These are phyloP conservation scores for Auxenochlorella pyrenoidosa DNA, from an alignment of 139 green algal species.

Conservation along the genomic window DNA sequence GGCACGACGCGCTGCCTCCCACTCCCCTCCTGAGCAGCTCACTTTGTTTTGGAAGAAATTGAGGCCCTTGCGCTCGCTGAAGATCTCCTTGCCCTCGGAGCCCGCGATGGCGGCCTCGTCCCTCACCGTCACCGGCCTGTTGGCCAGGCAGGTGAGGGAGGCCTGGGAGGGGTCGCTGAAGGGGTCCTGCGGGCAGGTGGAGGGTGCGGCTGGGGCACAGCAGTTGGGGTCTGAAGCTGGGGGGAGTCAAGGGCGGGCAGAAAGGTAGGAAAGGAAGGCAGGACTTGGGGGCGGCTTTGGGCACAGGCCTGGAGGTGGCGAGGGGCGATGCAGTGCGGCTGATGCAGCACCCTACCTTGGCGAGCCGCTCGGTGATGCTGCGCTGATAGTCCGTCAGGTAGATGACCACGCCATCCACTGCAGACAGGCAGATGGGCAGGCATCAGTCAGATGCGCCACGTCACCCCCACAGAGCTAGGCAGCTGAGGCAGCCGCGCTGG, in stretches of 20 bases:
- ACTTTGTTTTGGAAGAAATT: constrained; percentile 79
- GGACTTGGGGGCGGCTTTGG: neutral
- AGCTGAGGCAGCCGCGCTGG: no score
- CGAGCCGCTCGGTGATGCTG: constrained; percentile 80
- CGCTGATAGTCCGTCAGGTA: constrained; percentile 89
- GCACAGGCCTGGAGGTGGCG: no score
- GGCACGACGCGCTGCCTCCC: no score
- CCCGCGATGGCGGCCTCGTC: constrained; percentile 34
- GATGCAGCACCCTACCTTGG: no score
- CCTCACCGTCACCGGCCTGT: constrained; percentile 50
- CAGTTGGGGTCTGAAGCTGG: no score
- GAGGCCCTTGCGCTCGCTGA: constrained; percentile 76
- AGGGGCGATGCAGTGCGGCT: no score
- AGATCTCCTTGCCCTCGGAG: constrained; percentile 74
- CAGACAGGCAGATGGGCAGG: neutral
- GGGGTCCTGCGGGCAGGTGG: constrained; percentile 53
- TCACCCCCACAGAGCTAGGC: no score
- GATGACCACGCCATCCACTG: constrained; percentile 41
- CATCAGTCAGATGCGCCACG: no score
- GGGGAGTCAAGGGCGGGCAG: neutral
- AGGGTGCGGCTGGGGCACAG: no score
- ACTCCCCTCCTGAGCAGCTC: no score
- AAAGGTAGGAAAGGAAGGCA: neutral
- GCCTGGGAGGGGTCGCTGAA: constrained; percentile 81
- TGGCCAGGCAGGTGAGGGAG: constrained; percentile 76